Conservation (phyloP, 140 eudicot species). For the Oenanthe javanica region DNA sequence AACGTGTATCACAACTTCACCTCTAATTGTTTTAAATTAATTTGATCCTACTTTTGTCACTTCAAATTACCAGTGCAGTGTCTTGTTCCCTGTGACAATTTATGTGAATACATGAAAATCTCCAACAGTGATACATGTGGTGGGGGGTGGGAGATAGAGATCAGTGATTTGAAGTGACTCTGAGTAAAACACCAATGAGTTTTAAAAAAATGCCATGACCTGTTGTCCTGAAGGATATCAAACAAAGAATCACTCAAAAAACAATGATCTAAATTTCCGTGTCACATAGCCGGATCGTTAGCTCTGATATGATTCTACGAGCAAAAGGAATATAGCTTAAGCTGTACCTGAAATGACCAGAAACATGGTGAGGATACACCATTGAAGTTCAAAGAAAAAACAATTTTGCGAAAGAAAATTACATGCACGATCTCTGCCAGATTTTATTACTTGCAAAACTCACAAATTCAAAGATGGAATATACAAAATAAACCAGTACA, state of each 20-base stretch:
- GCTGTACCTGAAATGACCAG: slow-evolving; percentile 74
- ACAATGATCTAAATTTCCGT: slow-evolving; percentile 50
- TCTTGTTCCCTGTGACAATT: not conserved
- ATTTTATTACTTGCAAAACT: not conserved
- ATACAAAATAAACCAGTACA: not conserved
- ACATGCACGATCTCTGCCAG: not conserved
- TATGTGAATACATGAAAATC: not conserved
- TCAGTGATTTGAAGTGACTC: not conserved
- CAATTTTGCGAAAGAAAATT: not conserved
- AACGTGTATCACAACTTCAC: not conserved
- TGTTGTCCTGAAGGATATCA: not conserved
- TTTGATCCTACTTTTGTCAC: not conserved
- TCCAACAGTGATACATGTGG: not conserved
- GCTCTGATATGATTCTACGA: slow-evolving; percentile 55
- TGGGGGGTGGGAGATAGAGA: not conserved
- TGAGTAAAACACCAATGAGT: not conserved
- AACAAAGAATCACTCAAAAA: slow-evolving; percentile 4
- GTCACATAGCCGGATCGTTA: slow-evolving; percentile 77
- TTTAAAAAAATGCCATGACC: not conserved
- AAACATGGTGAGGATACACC: not conserved
- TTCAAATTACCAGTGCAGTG: not conserved
- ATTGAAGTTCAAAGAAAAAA: not conserved
- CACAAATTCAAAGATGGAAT: not conserved
- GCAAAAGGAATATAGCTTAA: slow-evolving; percentile 93
- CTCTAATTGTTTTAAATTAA: not conserved